A percentile compares a stretch with the other conserved stretches of the same genome.
Conservation (phyloP, 805 yeast species). For the Schizosaccharomyces cryophilus region DNA sequence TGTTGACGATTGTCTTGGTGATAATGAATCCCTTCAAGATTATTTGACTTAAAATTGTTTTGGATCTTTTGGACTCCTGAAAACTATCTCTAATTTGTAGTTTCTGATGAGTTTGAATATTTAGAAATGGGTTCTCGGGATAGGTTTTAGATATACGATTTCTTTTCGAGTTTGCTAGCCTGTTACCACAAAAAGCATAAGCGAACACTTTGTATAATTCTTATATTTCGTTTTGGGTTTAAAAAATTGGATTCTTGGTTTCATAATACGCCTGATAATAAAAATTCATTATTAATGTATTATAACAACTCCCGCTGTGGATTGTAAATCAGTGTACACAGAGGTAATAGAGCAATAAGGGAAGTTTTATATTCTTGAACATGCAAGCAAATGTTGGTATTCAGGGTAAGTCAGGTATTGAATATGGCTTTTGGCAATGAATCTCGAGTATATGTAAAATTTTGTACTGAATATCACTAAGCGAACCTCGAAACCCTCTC, state of each 20-base stretch:
- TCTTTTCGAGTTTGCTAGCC: no score
- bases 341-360: no score
- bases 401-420: no score
- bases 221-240: background rate
- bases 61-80: background rate
- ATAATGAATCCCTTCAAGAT: constrained; percentile 50
- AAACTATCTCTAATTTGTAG: background rate
- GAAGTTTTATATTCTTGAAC: no score
- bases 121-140: background rate
- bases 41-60: constrained; percentile 18
- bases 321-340: background rate
- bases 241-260: background rate
- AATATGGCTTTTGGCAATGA: no score
- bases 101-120: background rate
- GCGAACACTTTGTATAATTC: background rate
- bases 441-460: no score
- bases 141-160: no score
- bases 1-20: constrained; percentile 69
- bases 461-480: no score
- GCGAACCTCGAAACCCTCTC: no score
- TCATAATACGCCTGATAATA: background rate
- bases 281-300: no score
- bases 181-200: no score
- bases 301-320: background rate
- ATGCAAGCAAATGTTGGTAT: no score